Conservation (phyloP, 129 eudicot genomes). For the Helianthus tuberosus region DNA sequence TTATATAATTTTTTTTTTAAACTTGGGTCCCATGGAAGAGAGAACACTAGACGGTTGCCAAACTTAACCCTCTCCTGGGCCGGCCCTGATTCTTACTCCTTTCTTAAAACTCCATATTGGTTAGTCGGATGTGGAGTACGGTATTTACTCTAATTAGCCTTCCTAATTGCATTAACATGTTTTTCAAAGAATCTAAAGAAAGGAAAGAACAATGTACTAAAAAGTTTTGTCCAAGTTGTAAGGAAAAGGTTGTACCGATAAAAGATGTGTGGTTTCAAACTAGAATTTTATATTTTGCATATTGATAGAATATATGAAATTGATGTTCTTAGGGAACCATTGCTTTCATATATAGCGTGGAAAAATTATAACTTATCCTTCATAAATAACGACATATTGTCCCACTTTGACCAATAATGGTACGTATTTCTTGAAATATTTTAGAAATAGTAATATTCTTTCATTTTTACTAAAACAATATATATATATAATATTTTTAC, state of each 20-base stretch:
- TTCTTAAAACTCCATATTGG: slow-evolving; percentile 7
- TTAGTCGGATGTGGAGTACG: slow-evolving; percentile 10
- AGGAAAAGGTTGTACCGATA: slow-evolving; percentile 32
- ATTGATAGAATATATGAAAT: slow-evolving; percentile 35
- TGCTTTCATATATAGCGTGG: slow-evolving; percentile 9
- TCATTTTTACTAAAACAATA: no score
- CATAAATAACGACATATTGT: not conserved
- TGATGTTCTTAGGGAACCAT: slow-evolving; percentile 25
- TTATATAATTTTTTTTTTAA: no score
- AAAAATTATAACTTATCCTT: not conserved
- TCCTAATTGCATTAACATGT: slow-evolving; percentile 21
- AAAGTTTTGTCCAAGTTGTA: slow-evolving; percentile 20
- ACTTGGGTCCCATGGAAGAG: no score
- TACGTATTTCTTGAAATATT: not conserved
- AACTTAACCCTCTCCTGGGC: no score
- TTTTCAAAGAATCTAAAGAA: slow-evolving; percentile 29
- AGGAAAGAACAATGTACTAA: slow-evolving; percentile 23
- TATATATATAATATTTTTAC: no score
- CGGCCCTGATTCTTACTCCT: not conserved
- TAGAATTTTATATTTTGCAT: slow-evolving; percentile 25
- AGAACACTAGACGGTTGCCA: no score
- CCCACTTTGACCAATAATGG: not conserved
- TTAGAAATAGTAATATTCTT: no score
- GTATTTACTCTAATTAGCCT: not conserved
- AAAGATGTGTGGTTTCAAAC: slow-evolving; percentile 40